These are phyloP conservation scores for Delonix regia DNA, from an alignment of 306 rosid species.

Conservation along the genomic window DNA sequence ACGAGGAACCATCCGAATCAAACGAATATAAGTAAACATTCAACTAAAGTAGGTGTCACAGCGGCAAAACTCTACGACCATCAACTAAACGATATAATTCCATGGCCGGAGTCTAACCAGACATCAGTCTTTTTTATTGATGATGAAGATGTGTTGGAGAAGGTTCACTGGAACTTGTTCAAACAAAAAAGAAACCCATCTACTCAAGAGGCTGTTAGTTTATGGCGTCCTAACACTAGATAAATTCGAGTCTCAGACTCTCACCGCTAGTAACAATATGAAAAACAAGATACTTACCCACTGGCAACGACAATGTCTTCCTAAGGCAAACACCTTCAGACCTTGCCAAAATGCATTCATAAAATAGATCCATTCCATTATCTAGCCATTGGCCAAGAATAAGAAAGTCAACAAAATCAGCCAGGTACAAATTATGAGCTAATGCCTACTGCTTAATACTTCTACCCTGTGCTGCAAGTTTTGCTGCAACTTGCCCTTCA, in stretches of 20 bases:
- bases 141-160: background rate
- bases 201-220: background rate
- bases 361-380: constrained; percentile 46
- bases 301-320: background rate
- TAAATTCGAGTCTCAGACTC: background rate
- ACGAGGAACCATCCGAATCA: background rate
- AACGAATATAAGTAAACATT: background rate
- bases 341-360: constrained; percentile 45
- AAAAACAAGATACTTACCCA: background rate
- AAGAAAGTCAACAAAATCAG: constrained; percentile 34
- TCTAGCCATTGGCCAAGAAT: constrained; percentile 39
- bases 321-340: constrained; percentile 36
- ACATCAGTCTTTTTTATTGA: background rate
- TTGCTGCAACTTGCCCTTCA: constrained; percentile 75
- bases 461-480: constrained; percentile 65
- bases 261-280: background rate
- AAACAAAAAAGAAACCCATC: background rate
- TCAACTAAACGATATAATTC: background rate
- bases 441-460: constrained; percentile 44
- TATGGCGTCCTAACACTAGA: background rate
- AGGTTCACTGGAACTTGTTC: background rate
- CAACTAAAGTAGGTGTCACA: background rate
- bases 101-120: background rate
- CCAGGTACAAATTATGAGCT: constrained; percentile 21
- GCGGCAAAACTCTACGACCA: background rate